Evolutionary conservation across 1,284 basidiomycete genomes (phyloP).

Genomic region (Cryptococcus amylolentus): DNA sequence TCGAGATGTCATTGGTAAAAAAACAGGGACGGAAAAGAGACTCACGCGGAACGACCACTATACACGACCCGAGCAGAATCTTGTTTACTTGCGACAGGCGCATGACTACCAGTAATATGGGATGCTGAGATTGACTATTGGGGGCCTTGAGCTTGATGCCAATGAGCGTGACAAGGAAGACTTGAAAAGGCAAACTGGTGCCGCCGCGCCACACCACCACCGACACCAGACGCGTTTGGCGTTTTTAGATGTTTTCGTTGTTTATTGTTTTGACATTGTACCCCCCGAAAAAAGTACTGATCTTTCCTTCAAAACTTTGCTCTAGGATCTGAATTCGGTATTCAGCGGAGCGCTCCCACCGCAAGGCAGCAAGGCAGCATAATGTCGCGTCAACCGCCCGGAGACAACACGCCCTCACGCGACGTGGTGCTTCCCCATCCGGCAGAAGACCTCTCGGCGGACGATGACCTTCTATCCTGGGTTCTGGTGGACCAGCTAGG

Average conservation of each 20-base stretch:
- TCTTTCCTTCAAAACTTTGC: neutral
- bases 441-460: conserved; percentile 45
- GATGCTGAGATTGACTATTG: too few relatives aligned
- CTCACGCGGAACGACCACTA: conserved; percentile 36
- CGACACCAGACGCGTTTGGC: too few relatives aligned
- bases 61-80: conserved; percentile 31
- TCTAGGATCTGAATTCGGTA: neutral
- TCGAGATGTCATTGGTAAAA: neutral
- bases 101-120: conserved; percentile 10
- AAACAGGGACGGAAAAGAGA: neutral
- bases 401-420: conserved; percentile 2
- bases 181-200: too few relatives aligned
- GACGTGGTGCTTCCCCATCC: conserved; percentile 28
- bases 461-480: conserved; percentile 48
- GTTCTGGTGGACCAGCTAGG: conserved; percentile 49
- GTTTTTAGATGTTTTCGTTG: neutral
- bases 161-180: too few relatives aligned
- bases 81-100: conserved; percentile 31
- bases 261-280: neutral
- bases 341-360: too few relatives aligned
- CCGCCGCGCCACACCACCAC: too few relatives aligned
- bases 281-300: neutral
- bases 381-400: conserved; percentile 2
- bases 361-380: conserved; percentile 1
- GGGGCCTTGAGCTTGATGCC: too few relatives aligned